Evolutionary conservation across 495 filamentous ascomycete species (phyloP), one percentile per base, ranked within the genome.

Genomic region (Aspergillus baeticus): DNA sequence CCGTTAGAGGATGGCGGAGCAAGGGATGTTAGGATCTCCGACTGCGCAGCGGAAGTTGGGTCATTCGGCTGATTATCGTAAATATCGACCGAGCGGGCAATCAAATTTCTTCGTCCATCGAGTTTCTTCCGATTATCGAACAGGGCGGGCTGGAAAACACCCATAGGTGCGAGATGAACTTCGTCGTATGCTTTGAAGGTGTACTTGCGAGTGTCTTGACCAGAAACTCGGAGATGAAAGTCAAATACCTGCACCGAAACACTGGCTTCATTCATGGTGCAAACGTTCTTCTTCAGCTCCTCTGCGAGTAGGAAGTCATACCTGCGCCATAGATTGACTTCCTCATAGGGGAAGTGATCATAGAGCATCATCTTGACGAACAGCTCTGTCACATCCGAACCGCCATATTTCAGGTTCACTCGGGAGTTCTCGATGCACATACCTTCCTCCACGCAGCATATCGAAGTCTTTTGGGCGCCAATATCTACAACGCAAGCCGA

Each of bases 351-450:
- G 65, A 98, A 96, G 58, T 92, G 84, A 66, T 96, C 91, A 65
- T 88, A 88, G 18, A 98, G 81, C 91, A 98, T 91, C 92, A 97
- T 96, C 70, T 92, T 94, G 62, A 96, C 79, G 60, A 98, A 95
- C 0, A 90, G 88, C 64, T 96, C 92, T 2, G 95, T 98, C 38
- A 97, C 88, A 71, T 98, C 94, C 46, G 78, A 81, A 2, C 94
- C 95, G 44, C 94, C 94, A 61, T 87, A 96, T 70, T 98, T 98
- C 45, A 98, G 77, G 65, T 98, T 98, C 58, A 98, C 79, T 2
- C 87, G 80, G 5, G 94, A 98, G 60, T 96, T 92, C 58, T 96
- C 92, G 26, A 96, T 77, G 67, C 88, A 92, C 78, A 98, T 88
- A 11, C 94, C 94, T 67, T 98, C 94, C 64, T 98, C 94, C 23